A percentile compares a stretch with the other conserved stretches of the same genome.
Evolutionary conservation across 2,329 filamentous ascomycete species (phyloP).

Genomic region (Diaporthe amygdali): DNA sequence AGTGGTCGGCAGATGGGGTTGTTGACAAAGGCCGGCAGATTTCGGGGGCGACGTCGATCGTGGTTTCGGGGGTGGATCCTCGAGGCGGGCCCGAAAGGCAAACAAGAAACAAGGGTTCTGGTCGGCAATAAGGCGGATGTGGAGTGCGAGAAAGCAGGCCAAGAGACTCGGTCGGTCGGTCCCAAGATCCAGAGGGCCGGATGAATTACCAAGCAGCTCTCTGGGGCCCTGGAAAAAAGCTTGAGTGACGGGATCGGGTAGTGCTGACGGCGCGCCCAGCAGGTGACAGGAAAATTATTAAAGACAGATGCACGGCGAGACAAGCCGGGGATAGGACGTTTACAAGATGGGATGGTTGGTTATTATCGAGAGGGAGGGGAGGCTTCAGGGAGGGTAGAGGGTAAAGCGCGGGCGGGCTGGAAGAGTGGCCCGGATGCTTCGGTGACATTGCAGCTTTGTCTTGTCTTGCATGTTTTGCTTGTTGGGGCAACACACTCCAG

Average conservation of each 20-base stretch:
- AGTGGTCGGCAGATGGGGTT: neutral
- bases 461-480: neutral
- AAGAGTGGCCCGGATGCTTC: neutral
- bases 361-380: neutral
- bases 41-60: neutral
- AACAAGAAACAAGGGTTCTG: neutral
- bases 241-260: neutral
- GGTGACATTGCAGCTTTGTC: neutral
- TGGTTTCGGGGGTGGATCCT: constrained; percentile 10
- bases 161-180: neutral
- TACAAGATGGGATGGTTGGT: neutral
- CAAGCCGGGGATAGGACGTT: neutral
- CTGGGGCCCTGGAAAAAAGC: neutral
- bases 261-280: neutral
- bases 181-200: neutral
- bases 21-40: constrained; percentile 2
- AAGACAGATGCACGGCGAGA: neutral
- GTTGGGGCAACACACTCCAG: neutral
- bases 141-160: neutral
- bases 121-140: constrained; percentile 8
- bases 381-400: too few relatives aligned
- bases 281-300: neutral
- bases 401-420: too few relatives aligned
- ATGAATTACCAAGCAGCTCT: neutral
- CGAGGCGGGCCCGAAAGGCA: constrained; percentile 1